A percentile compares a stretch with the other conserved stretches of the same genome.
Conservation (phyloP, 495 filamentous ascomycete species). For the Hypoxylon trugodes region DNA sequence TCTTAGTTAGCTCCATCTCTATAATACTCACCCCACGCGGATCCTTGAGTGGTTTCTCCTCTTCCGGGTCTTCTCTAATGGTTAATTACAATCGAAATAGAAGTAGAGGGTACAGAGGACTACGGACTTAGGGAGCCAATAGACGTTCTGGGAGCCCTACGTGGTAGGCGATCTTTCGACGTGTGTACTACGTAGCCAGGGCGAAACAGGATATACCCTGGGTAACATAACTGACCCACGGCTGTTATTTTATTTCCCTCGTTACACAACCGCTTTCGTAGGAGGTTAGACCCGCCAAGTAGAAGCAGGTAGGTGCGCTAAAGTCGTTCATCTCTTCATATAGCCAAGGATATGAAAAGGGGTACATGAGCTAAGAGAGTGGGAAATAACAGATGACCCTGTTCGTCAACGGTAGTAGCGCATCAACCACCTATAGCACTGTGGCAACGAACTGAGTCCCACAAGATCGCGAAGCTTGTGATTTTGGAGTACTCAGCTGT, state of each 20-base stretch:
- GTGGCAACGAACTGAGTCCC: not conserved
- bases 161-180: not conserved
- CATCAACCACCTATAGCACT: not conserved
- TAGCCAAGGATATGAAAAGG: not conserved
- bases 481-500: too few species aligned
- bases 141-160: too few species aligned
- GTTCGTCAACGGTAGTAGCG: conserved; percentile 2
- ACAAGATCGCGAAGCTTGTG: not conserved
- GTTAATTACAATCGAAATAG: too few species aligned
- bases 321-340: not conserved
- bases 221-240: not conserved
- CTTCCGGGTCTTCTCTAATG: too few species aligned
- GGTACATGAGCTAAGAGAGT: not conserved
- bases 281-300: not conserved
- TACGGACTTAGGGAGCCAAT: too few species aligned
- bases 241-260: not conserved
- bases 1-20: too few species aligned
- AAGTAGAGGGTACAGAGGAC: too few species aligned
- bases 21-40: too few species aligned
- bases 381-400: not conserved
- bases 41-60: too few species aligned
- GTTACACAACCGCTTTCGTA: conserved; percentile 30
- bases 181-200: not conserved
- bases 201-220: not conserved
- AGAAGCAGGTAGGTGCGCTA: not conserved